Evolutionary conservation across 2,329 filamentous ascomycete genomes (phyloP).

Genomic region (Xylaria sp.): DNA sequence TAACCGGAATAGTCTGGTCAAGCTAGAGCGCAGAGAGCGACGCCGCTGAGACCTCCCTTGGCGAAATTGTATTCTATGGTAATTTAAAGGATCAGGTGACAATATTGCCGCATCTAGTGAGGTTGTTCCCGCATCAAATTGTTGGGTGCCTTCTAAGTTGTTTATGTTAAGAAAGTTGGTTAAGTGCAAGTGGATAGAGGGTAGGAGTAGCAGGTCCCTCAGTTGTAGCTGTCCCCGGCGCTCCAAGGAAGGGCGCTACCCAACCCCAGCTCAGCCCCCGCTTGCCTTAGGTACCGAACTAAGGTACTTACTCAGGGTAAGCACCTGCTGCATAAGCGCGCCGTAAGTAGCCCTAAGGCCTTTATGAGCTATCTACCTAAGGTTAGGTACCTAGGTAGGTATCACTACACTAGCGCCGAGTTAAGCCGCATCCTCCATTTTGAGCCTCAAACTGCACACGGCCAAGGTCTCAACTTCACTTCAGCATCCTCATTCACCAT

Average conservation of each 20-base stretch:
- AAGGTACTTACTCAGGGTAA: too few species aligned
- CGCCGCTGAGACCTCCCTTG: background rate
- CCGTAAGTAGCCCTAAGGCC: too few species aligned
- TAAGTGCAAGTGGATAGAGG: background rate
- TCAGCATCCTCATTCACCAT: background rate
- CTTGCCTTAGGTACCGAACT: too few species aligned
- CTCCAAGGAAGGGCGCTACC: too few species aligned
- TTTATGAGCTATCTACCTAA: background rate
- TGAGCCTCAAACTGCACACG: constrained; percentile 41
- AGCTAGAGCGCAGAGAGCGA: background rate
- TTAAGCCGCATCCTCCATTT: constrained; percentile 22
- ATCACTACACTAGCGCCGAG: constrained; percentile 4
- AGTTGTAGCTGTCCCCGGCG: too few species aligned
- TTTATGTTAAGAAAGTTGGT: background rate
- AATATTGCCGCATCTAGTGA: background rate
- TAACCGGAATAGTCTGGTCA: background rate
- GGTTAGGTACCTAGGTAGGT: too few species aligned
- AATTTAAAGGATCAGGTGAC: background rate
- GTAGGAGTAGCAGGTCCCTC: too few species aligned
- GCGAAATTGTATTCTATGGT: background rate
- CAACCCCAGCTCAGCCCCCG: too few species aligned
- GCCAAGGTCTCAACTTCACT: background rate
- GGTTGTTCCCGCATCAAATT: background rate
- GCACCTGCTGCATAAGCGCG: too few species aligned
- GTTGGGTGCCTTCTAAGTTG: background rate